Evolutionary conservation across 805 yeast species (phyloP).

Genomic region (Maudiozyma pseudohumilis): DNA sequence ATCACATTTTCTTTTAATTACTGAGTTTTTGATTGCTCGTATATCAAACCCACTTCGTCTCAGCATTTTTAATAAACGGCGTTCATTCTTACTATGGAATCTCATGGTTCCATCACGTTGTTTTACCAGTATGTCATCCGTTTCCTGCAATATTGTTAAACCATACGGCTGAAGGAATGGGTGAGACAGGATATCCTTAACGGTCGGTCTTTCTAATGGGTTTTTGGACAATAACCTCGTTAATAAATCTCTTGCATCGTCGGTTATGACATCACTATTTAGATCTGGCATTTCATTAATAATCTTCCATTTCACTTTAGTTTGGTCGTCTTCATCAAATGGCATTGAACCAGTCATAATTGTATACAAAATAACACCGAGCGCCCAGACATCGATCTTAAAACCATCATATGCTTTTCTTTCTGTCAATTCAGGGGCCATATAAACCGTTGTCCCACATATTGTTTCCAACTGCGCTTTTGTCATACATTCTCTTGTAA

Average conservation of each 20-base stretch:
- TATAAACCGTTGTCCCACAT: slow-evolving; percentile 91
- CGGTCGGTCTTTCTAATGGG: slow-evolving; percentile 52
- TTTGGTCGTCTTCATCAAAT: slow-evolving; percentile 72
- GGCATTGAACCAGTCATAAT: slow-evolving; percentile 84
- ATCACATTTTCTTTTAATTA: slow-evolving; percentile 53
- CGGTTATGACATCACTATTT: slow-evolving; percentile 35
- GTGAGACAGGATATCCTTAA: slow-evolving; percentile 40
- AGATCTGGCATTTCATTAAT: slow-evolving; percentile 56
- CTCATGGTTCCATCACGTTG: slow-evolving; percentile 32
- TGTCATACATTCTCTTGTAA: slow-evolving; percentile 65
- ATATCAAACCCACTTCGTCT: slow-evolving; percentile 55
- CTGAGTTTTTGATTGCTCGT: slow-evolving; percentile 47
- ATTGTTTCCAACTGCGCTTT: slow-evolving; percentile 61
- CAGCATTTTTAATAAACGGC: slow-evolving; percentile 47
- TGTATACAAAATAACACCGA: slow-evolving; percentile 83
- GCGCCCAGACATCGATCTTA: slow-evolving; percentile 81
- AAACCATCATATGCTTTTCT: slow-evolving; percentile 67
- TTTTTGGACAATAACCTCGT: slow-evolving; percentile 51
- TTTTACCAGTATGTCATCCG: slow-evolving; percentile 30
- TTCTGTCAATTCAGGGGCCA: slow-evolving; percentile 87
- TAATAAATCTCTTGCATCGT: slow-evolving; percentile 43
- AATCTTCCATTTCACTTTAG: slow-evolving; percentile 49
- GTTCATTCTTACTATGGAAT: slow-evolving; percentile 54
- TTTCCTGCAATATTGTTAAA: slow-evolving; percentile 31
- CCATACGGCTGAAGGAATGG: slow-evolving; percentile 44